A percentile compares a stretch with the other conserved stretches of the same genome.
Evolutionary conservation across 768 basidiomycete species (phyloP).

Genomic region (Boletus rubescentipes): DNA sequence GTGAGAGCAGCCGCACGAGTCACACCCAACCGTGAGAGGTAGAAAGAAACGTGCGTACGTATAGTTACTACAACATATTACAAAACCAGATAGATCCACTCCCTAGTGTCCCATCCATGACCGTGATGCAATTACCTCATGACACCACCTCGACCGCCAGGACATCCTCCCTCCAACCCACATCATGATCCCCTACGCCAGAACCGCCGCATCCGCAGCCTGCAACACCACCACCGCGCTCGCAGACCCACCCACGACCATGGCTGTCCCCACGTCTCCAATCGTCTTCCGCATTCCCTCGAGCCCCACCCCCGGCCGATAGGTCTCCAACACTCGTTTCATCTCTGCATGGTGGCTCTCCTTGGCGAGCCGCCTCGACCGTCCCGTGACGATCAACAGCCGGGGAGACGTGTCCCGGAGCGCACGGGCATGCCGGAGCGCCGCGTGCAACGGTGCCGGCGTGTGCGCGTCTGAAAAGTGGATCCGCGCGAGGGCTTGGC

Average conservation of each 20-base stretch:
- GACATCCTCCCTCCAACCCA: too few relatives aligned
- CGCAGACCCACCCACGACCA: slow-evolving; percentile 61
- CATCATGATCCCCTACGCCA: too few relatives aligned
- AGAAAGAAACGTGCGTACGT: too few relatives aligned
- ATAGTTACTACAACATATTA: too few relatives aligned
- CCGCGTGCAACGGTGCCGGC: slow-evolving; percentile 58
- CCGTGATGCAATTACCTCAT: too few relatives aligned
- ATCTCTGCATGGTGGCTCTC: slow-evolving; percentile 75
- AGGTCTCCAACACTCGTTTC: slow-evolving; percentile 55
- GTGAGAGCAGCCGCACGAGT: too few relatives aligned
- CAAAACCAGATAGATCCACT: too few relatives aligned
- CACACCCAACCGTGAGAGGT: too few relatives aligned
- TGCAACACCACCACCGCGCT: slow-evolving; percentile 68
- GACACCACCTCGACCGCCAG: too few relatives aligned
- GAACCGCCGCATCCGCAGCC: slow-evolving; percentile 38
- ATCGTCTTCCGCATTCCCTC: slow-evolving; percentile 67
- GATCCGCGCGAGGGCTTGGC: slow-evolving; percentile 52
- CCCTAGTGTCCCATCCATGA: too few relatives aligned
- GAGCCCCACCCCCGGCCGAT: neutral
- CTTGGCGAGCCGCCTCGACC: slow-evolving; percentile 70
- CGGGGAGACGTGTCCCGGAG: slow-evolving; percentile 33
- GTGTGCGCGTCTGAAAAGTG: slow-evolving; percentile 58
- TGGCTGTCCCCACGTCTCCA: slow-evolving; percentile 83
- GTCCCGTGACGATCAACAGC: slow-evolving; percentile 67
- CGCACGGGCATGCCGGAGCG: slow-evolving; percentile 43